phyloP scores from a whole-genome alignment of 2,329 filamentous ascomycete genomes.

The Orbilia javanica region DNA sequence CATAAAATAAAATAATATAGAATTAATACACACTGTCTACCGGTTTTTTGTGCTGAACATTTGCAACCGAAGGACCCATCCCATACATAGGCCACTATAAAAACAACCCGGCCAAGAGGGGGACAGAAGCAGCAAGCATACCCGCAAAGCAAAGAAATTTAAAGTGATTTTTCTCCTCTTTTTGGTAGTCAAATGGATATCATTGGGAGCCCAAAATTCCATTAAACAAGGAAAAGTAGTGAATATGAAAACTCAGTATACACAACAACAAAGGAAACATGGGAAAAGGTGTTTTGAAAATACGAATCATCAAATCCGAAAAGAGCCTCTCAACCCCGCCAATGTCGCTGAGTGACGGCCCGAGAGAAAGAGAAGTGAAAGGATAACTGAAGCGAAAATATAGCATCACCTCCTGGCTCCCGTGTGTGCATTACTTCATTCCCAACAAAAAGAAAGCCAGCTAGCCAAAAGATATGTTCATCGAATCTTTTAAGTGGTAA shows the following conservation, averaged over 20 bases:
- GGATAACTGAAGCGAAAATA: background rate
- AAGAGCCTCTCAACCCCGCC: background rate
- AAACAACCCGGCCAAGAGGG: too few species aligned
- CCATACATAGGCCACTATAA: background rate
- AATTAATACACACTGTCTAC: constrained; percentile 49
- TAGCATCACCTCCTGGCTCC: constrained; percentile 13
- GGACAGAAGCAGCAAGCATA: too few species aligned
- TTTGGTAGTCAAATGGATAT: constrained; percentile 45
- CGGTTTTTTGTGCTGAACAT: too few species aligned
- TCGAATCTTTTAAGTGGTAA: constrained; percentile 38
- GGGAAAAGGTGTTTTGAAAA: constrained; percentile 2
- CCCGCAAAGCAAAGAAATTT: background rate
- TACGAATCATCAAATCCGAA: background rate
- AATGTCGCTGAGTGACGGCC: background rate
- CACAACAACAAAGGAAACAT: constrained; percentile 8
- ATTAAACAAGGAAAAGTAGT: background rate
- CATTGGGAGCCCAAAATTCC: constrained; percentile 26
- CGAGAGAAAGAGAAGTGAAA: constrained; percentile 8
- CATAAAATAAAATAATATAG: background rate
- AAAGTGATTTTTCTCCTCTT: constrained; percentile 10
- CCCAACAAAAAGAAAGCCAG: background rate
- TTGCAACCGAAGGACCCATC: constrained; percentile 23
- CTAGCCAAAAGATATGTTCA: constrained; percentile 34
- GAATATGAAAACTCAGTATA: constrained; percentile 29
- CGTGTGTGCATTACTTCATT: constrained; percentile 26